A percentile compares a stretch with the other conserved stretches of the same genome.
phyloP scores from a whole-genome alignment of 371 early-diverging fungal genomes.

The Mortierella sp. region DNA sequence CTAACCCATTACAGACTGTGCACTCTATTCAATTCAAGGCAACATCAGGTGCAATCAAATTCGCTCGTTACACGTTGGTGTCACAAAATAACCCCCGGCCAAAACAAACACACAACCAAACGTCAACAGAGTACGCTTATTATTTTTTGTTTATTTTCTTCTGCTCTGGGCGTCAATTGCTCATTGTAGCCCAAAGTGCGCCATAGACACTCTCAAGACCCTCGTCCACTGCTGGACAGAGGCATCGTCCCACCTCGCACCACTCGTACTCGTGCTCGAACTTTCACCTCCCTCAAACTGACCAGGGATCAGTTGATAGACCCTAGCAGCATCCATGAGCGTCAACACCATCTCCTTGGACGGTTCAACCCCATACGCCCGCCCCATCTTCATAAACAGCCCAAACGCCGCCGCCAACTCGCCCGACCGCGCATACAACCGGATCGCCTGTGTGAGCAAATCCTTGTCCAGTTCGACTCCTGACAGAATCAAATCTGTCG shows the following conservation, averaged over 20 bases:
- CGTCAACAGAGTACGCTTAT: not conserved
- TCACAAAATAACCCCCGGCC: not conserved
- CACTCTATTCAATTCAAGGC: not conserved
- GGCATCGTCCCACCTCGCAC: not conserved
- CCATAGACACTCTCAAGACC: not conserved
- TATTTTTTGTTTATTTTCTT: not conserved
- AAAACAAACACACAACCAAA: not conserved
- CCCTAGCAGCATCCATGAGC: constrained; percentile 22
- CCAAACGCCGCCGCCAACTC: constrained; percentile 45
- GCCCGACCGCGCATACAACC: constrained; percentile 27
- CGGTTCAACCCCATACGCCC: constrained; percentile 28
- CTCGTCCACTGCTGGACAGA: constrained; percentile 8
- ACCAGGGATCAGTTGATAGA: not conserved
- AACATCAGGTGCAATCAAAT: not conserved
- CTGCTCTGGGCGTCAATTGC: not conserved
- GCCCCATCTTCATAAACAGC: constrained; percentile 39
- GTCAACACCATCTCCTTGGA: constrained; percentile 32
- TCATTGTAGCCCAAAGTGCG: constrained; percentile 7
- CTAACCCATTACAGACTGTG: too few species aligned
- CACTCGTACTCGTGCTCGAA: too few species aligned
- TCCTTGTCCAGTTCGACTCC: constrained; percentile 31
- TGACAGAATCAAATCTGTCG: constrained; percentile 35
- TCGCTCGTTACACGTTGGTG: not conserved
- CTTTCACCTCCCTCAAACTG: not conserved
- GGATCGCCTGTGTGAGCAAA: constrained; percentile 18